These are phyloP conservation scores for Oryza brachyantha DNA, from an alignment of 176 grass and related monocot species.

Conservation along the genomic window DNA sequence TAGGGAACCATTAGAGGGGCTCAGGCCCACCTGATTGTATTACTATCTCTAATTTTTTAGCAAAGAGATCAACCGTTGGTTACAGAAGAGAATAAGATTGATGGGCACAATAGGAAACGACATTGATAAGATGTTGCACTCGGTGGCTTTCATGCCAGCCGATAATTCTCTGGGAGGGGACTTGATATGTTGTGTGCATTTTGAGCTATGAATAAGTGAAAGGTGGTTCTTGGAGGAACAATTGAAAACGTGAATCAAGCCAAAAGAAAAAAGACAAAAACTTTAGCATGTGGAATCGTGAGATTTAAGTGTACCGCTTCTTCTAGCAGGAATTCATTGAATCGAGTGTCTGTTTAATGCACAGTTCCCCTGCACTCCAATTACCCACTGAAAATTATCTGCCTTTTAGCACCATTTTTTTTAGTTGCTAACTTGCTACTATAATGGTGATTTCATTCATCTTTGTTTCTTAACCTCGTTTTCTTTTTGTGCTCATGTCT, in stretches of 20 bases:
- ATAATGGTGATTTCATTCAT: neutral
- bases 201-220: neutral
- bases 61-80: neutral
- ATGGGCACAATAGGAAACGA: neutral
- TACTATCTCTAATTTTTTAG: neutral
- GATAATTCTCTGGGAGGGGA: neutral
- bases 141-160: neutral
- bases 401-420: neutral
- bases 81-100: neutral
- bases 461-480: neutral
- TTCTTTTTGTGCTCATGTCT: neutral
- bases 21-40: neutral
- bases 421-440: neutral
- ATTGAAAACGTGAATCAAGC: neutral
- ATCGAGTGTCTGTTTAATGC: neutral
- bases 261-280: neutral
- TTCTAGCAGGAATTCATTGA: neutral
- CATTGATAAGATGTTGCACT: constrained; percentile 15
- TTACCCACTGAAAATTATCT: neutral
- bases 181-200: neutral
- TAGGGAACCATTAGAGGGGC: neutral
- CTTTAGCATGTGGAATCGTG: neutral
- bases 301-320: neutral
- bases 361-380: neutral
- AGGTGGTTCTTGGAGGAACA: neutral